Conservation (phyloP, 495 filamentous ascomycete species). For the Echria macrotheca region DNA sequence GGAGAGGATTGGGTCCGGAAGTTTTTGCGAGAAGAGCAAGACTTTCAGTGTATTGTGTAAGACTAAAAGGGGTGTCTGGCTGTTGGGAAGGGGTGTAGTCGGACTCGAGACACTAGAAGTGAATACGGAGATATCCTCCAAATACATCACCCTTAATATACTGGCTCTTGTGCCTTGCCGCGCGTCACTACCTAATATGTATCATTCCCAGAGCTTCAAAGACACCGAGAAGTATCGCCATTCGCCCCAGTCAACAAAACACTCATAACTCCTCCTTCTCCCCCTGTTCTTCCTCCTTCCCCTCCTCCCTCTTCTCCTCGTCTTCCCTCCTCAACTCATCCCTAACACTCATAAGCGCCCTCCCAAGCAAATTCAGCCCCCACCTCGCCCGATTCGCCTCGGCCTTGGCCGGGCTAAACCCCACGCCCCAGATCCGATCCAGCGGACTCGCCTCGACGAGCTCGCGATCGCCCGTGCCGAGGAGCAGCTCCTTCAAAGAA, state of each 20-base stretch:
- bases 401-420: constrained; percentile 49
- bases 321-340: constrained; percentile 44
- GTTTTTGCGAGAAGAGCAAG: too few relatives aligned
- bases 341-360: constrained; percentile 40
- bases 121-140: too few relatives aligned
- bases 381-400: constrained; percentile 44
- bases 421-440: constrained; percentile 65
- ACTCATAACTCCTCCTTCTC: too few relatives aligned
- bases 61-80: not conserved
- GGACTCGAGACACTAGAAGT: too few relatives aligned
- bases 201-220: too few relatives aligned
- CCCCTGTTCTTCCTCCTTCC: not conserved
- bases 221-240: too few relatives aligned
- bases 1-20: not conserved
- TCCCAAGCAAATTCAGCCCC: constrained; percentile 65
- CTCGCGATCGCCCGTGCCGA: constrained; percentile 54
- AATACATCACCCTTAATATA: too few relatives aligned
- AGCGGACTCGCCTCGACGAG: constrained; percentile 59
- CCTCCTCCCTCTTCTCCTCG: constrained; percentile 17
- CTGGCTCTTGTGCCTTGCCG: too few relatives aligned
- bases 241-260: too few relatives aligned
- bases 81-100: not conserved
- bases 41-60: not conserved
- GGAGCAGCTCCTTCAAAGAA: constrained; percentile 40
- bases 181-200: too few relatives aligned